These are phyloP conservation scores for Bimuria novae-zelandiae DNA, from an alignment of 2,329 filamentous ascomycete genomes.

Conservation along the genomic window DNA sequence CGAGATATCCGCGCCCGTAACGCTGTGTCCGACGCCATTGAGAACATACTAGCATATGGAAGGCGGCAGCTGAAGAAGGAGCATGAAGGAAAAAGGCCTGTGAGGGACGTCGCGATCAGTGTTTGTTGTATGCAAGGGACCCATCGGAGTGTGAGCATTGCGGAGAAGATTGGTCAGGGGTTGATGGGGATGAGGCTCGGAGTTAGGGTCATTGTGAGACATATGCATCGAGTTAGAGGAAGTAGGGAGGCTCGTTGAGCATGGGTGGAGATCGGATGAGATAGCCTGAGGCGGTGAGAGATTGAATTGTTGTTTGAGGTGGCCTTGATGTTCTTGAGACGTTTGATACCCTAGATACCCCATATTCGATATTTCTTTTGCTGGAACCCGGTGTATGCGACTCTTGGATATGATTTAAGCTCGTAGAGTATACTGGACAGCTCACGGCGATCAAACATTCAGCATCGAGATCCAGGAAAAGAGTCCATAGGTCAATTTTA, in stretches of 20 bases:
- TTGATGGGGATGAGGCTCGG: constrained; percentile 21
- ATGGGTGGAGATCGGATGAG: neutral
- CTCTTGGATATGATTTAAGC: neutral
- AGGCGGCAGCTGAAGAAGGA: neutral
- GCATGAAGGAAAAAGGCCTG: neutral
- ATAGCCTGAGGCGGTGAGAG: neutral
- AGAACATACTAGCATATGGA: constrained; percentile 16
- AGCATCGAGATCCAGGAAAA: neutral
- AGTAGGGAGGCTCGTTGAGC: constrained; percentile 15
- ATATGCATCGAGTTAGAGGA: constrained; percentile 35
- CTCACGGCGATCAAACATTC: neutral
- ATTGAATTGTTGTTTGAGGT: neutral
- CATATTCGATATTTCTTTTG: too few species aligned
- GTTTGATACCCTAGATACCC: constrained; percentile 4
- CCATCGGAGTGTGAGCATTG: constrained; percentile 39
- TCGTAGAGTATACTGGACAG: neutral
- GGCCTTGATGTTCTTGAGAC: too few species aligned
- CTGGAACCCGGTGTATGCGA: too few species aligned
- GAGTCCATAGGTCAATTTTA: neutral
- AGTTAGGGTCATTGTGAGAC: constrained; percentile 28
- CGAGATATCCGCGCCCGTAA: constrained; percentile 18
- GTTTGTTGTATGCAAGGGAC: constrained; percentile 35
- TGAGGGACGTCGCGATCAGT: constrained; percentile 20
- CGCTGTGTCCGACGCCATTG: constrained; percentile 18
- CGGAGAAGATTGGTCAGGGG: constrained; percentile 31